phyloP scores from a whole-genome alignment of 2,329 filamentous ascomycete species.

The Fusarium illudens region DNA sequence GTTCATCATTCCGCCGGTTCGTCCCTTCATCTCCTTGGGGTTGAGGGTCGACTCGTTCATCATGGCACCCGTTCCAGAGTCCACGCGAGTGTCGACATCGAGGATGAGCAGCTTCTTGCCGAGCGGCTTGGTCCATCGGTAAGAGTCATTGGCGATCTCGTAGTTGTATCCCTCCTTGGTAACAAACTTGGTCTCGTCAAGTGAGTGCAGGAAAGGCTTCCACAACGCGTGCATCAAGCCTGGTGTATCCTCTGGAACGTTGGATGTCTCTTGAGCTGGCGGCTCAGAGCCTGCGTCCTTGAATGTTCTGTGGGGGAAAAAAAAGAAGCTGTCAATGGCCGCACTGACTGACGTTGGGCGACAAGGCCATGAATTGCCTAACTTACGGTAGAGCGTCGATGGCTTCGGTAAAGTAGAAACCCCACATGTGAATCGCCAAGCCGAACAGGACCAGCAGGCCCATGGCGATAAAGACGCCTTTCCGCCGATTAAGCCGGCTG shows the following conservation, averaged over 20 bases:
- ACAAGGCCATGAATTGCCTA: no score
- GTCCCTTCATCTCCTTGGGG: constrained; percentile 18
- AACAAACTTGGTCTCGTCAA: not conserved
- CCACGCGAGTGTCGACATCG: constrained; percentile 23
- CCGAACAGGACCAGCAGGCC: not conserved
- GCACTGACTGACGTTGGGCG: not conserved
- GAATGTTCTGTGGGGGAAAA: not conserved
- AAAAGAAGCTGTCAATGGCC: not conserved
- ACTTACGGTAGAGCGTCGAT: not conserved
- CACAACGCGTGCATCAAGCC: not conserved
- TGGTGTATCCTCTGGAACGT: not conserved
- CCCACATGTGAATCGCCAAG: not conserved
- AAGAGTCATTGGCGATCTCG: constrained; percentile 4
- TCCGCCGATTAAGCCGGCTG: not conserved
- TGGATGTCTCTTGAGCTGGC: not conserved
- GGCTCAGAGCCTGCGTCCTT: not conserved
- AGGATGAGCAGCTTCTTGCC: constrained; percentile 37
- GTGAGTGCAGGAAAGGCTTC: not conserved
- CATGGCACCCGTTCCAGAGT: constrained; percentile 14
- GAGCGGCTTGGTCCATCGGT: constrained; percentile 19
- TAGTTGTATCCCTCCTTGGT: constrained; percentile 28
- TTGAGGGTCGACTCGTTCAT: constrained; percentile 14
- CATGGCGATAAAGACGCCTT: not conserved
- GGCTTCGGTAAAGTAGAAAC: not conserved
- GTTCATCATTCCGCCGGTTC: constrained; percentile 29